A percentile compares a stretch with the other conserved stretches of the same genome.
These are phyloP conservation scores for Arachnomyces sp. DNA, from an alignment of 2,329 filamentous ascomycete species.

Conservation along the genomic window DNA sequence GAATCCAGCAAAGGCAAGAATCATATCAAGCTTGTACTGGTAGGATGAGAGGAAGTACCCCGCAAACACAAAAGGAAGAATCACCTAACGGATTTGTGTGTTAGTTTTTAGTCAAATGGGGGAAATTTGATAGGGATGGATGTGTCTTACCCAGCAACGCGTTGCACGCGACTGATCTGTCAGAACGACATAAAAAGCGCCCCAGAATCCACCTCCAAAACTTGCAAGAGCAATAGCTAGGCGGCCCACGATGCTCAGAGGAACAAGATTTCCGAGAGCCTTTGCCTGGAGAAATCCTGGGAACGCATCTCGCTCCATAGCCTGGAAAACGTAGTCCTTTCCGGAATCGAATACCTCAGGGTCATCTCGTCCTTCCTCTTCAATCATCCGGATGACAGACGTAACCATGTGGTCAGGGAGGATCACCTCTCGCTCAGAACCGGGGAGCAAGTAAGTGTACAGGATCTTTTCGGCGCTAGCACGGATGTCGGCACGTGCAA, in stretches of 20 bases:
- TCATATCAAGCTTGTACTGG: constrained; percentile 89
- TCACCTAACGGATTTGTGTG: constrained; percentile 44
- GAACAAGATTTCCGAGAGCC: constrained; percentile 90
- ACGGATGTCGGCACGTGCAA: constrained; percentile 81
- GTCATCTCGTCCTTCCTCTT: constrained; percentile 85
- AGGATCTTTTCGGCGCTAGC: constrained; percentile 95
- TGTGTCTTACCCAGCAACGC: constrained; percentile 71
- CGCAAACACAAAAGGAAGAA: constrained; percentile 85
- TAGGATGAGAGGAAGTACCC: constrained; percentile 85
- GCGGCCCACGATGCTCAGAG: constrained; percentile 77
- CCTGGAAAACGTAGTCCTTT: constrained; percentile 99
- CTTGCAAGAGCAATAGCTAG: constrained; percentile 76
- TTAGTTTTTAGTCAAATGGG: too few relatives aligned
- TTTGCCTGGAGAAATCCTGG: constrained; percentile 93
- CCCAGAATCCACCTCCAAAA: constrained; percentile 91
- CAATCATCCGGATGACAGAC: constrained; percentile 79
- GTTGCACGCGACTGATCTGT: constrained; percentile 66
- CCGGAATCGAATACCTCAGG: constrained; percentile 95
- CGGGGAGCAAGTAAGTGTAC: constrained; percentile 92
- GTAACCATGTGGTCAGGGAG: constrained; percentile 80
- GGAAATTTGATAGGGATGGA: too few relatives aligned
- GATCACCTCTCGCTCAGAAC: constrained; percentile 93
- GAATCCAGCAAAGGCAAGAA: constrained; percentile 78
- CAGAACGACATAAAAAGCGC: constrained; percentile 88
- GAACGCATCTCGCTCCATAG: constrained; percentile 99